A percentile compares a stretch with the other conserved stretches of the same genome.
Conservation (phyloP, 371 early-diverging fungal genomes). For the Entomophthora muscae region DNA sequence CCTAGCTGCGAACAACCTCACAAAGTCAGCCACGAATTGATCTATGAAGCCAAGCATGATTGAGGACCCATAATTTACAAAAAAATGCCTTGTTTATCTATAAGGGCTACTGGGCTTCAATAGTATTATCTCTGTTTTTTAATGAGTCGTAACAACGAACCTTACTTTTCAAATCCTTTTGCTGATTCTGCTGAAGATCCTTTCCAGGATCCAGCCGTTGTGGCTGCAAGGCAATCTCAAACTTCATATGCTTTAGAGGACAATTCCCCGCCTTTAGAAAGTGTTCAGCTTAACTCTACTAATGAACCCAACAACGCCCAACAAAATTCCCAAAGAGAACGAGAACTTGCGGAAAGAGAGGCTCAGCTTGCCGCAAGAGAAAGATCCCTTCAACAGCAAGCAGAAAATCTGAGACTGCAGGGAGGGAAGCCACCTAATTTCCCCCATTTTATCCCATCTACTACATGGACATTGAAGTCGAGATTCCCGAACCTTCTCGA, state of each 20-base stretch:
- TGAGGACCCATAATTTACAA: too few species aligned
- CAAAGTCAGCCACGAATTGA: too few species aligned
- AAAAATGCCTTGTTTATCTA: too few species aligned
- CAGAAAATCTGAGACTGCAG: conserved; percentile 16
- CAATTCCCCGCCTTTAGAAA: background rate
- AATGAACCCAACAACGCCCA: background rate
- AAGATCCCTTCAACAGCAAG: conserved; percentile 16
- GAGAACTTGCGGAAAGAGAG: conserved; percentile 16
- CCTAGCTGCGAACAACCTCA: too few species aligned
- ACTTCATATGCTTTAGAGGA: background rate
- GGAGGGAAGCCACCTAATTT: conserved; percentile 54
- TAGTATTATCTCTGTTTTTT: too few species aligned
- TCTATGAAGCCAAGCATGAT: too few species aligned
- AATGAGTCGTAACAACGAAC: background rate
- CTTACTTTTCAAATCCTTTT: conserved; percentile 4
- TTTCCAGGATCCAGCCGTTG: background rate
- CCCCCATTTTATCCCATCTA: conserved; percentile 71
- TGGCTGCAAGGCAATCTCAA: background rate
- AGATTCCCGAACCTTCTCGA: conserved; percentile 51
- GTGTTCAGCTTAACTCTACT: background rate
- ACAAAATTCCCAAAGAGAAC: background rate
- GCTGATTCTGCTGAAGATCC: conserved; percentile 3
- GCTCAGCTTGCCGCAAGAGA: conserved; percentile 17
- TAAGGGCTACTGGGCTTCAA: too few species aligned
- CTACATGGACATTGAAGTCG: conserved; percentile 53